Evolutionary conservation across 2,329 filamentous ascomycete genomes (phyloP).

Genomic region (Achaetomium macrosporum): DNA sequence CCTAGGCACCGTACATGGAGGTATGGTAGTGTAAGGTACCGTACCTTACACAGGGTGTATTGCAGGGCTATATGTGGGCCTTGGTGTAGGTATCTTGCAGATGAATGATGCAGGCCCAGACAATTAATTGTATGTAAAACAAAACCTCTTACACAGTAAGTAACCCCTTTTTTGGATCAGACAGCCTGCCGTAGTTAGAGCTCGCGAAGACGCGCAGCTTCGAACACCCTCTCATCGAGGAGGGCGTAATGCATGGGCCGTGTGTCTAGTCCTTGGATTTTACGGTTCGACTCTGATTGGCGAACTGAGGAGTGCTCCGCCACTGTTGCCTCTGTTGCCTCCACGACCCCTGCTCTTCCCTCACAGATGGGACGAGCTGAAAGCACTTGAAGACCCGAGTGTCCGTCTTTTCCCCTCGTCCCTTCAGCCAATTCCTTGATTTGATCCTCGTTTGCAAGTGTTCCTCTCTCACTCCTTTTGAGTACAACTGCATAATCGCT

Average conservation of each 20-base stretch:
- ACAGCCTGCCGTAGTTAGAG: too few species aligned
- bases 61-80: too few species aligned
- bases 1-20: too few species aligned
- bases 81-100: too few species aligned
- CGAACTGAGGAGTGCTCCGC: slow-evolving; percentile 2
- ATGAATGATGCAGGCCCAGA: too few species aligned
- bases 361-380: neutral
- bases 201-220: too few species aligned
- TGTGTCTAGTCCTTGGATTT: neutral
- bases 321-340: slow-evolving; percentile 12
- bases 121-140: too few species aligned
- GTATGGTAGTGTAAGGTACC: too few species aligned
- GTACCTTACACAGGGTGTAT: too few species aligned
- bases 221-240: neutral
- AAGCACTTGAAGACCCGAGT: neutral
- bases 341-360: neutral
- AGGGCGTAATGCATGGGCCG: neutral
- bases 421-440: neutral
- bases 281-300: neutral
- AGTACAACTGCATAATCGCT: neutral
- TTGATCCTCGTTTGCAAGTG: neutral
- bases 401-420: neutral
- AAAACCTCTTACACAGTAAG: too few species aligned
- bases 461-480: neutral
- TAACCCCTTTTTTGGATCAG: too few species aligned